These are phyloP conservation scores for Lathyrus sativus DNA, from an alignment of 306 rosid species.

Conservation along the genomic window DNA sequence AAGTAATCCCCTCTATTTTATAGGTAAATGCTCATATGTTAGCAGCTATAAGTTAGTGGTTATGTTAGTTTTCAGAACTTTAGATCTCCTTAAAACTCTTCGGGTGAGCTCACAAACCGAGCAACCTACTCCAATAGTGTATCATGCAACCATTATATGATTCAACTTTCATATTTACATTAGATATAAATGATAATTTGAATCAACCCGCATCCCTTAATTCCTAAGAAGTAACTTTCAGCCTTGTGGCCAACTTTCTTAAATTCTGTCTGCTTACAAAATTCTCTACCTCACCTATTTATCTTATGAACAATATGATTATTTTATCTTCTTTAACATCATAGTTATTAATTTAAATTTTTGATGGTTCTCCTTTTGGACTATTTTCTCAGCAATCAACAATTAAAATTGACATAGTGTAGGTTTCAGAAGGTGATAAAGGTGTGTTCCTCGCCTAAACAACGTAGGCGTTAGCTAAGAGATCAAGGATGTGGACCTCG, in stretches of 20 bases:
- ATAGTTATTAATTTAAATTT: background rate
- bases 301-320: background rate
- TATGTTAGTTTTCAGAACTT: too few species aligned
- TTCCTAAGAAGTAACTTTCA: background rate
- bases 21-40: too few species aligned
- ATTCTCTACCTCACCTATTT: background rate
- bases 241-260: background rate
- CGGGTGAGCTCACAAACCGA: too few species aligned
- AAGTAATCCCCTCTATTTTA: too few species aligned
- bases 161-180: constrained; percentile 1
- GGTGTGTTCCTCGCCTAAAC: constrained; percentile 5
- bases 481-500: constrained; percentile 8
- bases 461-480: constrained; percentile 8
- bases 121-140: background rate
- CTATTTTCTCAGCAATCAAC: constrained; percentile 25
- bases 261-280: constrained; percentile 5
- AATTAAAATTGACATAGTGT: constrained; percentile 9
- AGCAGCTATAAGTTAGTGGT: too few species aligned
- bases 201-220: background rate
- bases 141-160: constrained; percentile 1
- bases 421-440: constrained; percentile 6
- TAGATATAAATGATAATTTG: background rate
- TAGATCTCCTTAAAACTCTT: too few species aligned
- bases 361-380: constrained; percentile 8
- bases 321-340: constrained; percentile 18